Evolutionary conservation across 2,329 filamentous ascomycete genomes (phyloP), one percentile per base, ranked within the genome.

Genomic region (Fusarium burgessii): DNA sequence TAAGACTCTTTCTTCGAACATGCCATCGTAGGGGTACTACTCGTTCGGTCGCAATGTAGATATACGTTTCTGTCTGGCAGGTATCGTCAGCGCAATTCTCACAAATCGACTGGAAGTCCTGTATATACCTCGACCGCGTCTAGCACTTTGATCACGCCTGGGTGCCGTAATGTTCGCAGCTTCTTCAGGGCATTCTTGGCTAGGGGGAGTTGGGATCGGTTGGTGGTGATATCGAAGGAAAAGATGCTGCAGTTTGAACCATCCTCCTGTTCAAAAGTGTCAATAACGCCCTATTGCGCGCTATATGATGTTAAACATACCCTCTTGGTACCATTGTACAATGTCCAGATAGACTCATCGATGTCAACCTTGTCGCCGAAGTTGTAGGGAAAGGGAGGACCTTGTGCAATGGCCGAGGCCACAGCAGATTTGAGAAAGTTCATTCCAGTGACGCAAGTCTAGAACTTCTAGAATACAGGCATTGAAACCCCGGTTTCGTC

Each of bases 391-490:
- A 98, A 97, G 9, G 95, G 91, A 57, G 95, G 94, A 4, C 95
- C 95, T 81, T 97, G 96, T 47, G 96, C 93, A 77, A 99, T 98
- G 75, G 95, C 95, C 68, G 96, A 98, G 47, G 95, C 95, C 79
- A 98, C 94, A 56, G 96, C 96, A 68, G 95, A 98, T 84, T 98
- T 98, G 79, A 99, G 89, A 78, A 98, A 98, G 81, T 99, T 95
- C 96, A 99, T 99, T 74, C 59, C 64, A 58, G 32, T 13, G 43
- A 18, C 33, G 51, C 52, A 43, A 64, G 17, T 20, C 9, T 32
- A 20, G 25, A 13, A 7, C 5, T n/a, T 11, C 2, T 13, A 13
- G 7, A 29, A 13, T 42, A 23, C 15, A 32, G 33, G 14, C 11
- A 27, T 14, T 13, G 20, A 6, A 7, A 11, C 29, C n/a, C 9